Conservation (phyloP, 441 rosid genomes). For the Francoa sonchifolia region DNA sequence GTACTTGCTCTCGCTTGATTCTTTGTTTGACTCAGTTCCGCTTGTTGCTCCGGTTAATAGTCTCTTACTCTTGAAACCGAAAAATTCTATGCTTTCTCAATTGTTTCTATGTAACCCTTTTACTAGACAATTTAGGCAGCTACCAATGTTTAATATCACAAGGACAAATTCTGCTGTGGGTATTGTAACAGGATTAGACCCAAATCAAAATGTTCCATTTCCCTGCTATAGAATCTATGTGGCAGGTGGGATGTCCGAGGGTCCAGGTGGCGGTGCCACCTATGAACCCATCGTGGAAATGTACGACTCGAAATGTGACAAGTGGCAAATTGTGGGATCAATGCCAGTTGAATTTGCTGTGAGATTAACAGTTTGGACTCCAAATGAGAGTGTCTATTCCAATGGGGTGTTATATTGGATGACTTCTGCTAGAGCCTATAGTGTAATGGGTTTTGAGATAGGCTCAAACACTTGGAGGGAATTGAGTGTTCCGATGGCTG, state of each 20-base stretch:
- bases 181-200: slow-evolving; percentile 10
- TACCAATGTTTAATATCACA: slow-evolving; percentile 19
- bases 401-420: slow-evolving; percentile 39
- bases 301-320: slow-evolving; percentile 24
- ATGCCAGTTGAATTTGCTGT: slow-evolving; percentile 37
- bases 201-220: slow-evolving; percentile 4
- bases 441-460: slow-evolving; percentile 33
- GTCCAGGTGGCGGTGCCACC: slow-evolving; percentile 19
- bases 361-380: slow-evolving; percentile 47
- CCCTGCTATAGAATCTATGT: slow-evolving; percentile 27
- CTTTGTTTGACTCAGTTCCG: slow-evolving; percentile 22
- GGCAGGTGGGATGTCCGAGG: slow-evolving; percentile 45
- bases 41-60: slow-evolving; percentile 22
- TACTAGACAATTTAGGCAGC: slow-evolving; percentile 22
- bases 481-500: slow-evolving; percentile 29
- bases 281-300: slow-evolving; percentile 33
- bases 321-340: slow-evolving; percentile 21
- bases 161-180: slow-evolving; percentile 43
- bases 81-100: slow-evolving; percentile 17
- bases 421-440: slow-evolving; percentile 46
- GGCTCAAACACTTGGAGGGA: slow-evolving; percentile 29
- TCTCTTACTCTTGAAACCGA: slow-evolving; percentile 24
- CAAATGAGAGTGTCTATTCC: slow-evolving; percentile 31
- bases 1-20: slow-evolving; percentile 26
- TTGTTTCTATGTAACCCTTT: slow-evolving; percentile 36